Percentiles rank a stretch among this genome's conserved stretches.
phyloP scores from a whole-genome alignment of 2,329 filamentous ascomycete species.

The Aspergillus pseudoglaucus region DNA sequence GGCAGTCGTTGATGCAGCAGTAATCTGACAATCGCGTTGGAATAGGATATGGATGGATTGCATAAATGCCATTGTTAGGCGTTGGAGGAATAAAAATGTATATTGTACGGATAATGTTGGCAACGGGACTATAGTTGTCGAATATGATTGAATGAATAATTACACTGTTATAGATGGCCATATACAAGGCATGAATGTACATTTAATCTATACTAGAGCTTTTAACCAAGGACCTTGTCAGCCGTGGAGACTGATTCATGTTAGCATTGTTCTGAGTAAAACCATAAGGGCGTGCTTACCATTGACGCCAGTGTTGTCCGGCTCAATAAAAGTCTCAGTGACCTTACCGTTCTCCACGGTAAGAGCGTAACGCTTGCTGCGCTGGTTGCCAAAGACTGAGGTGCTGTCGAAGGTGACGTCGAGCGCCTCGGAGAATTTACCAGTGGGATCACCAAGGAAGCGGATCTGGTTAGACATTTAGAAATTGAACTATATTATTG shows the following conservation, averaged over 20 bases:
- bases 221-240: conserved; percentile 44
- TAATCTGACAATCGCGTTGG: conserved; percentile 9
- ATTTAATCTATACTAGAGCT: not conserved
- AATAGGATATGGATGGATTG: not conserved
- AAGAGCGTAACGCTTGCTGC: conserved; percentile 83
- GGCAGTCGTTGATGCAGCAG: conserved; percentile 58
- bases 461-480: conserved; percentile 56
- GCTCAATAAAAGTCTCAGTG: conserved; percentile 72
- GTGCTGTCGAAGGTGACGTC: conserved; percentile 76
- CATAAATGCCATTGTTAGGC: not conserved
- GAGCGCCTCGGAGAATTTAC: conserved; percentile 72
- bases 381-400: conserved; percentile 71
- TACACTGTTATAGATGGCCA: not conserved
- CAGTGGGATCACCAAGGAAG: conserved; percentile 77
- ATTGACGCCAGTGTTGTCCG: conserved; percentile 76
- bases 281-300: conserved; percentile 45
- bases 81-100: conserved; percentile 1
- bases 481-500: not conserved
- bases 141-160: not conserved
- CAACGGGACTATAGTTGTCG: not conserved
- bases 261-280: conserved; percentile 7
- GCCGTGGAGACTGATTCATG: conserved; percentile 40
- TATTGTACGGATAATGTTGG: not conserved
- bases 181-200: not conserved
- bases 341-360: conserved; percentile 80